phyloP scores from a whole-genome alignment of 805 yeast species.

The Candida nonsorbophila region DNA sequence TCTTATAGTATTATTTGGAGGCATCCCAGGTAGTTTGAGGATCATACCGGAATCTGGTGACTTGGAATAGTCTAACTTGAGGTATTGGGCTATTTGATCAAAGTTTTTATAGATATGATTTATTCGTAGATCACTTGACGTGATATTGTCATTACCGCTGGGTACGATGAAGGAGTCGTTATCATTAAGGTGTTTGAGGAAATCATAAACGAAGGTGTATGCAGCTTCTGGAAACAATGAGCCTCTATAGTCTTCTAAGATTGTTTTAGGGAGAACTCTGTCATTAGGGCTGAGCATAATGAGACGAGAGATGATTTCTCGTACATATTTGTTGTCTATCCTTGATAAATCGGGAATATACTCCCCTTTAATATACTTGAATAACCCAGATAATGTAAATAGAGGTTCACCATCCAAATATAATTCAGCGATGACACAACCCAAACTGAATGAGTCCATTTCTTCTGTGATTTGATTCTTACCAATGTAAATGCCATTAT shows the following conservation, averaged over 20 bases:
- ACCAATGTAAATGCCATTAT: slow-evolving; percentile 13
- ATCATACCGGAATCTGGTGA: slow-evolving; percentile 8
- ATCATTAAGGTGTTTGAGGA: slow-evolving; percentile 37
- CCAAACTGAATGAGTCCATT: slow-evolving; percentile 81
- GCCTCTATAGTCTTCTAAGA: slow-evolving; percentile 47
- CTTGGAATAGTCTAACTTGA: slow-evolving; percentile 17
- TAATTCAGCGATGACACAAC: slow-evolving; percentile 88
- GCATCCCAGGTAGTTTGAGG: slow-evolving; percentile 50
- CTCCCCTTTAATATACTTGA: slow-evolving; percentile 71
- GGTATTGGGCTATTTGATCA: slow-evolving; percentile 32
- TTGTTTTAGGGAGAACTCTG: slow-evolving; percentile 51
- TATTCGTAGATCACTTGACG: slow-evolving; percentile 44
- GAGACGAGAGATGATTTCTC: slow-evolving; percentile 57
- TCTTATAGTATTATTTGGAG: slow-evolving; percentile 36
- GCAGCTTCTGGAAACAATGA: slow-evolving; percentile 58
- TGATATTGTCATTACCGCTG: slow-evolving; percentile 11
- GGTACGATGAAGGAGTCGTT: slow-evolving; percentile 11
- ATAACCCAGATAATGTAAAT: slow-evolving; percentile 81
- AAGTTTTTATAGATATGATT: slow-evolving; percentile 56
- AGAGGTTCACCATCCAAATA: slow-evolving; percentile 82
- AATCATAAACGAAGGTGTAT: slow-evolving; percentile 66
- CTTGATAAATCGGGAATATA: slow-evolving; percentile 57
- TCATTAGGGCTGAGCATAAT: slow-evolving; percentile 56
- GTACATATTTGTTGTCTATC: slow-evolving; percentile 46
- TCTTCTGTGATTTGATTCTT: slow-evolving; percentile 39